Evolutionary conservation across 2,329 filamentous ascomycete genomes (phyloP).

Genomic region (Curvularia hawaiiensis): DNA sequence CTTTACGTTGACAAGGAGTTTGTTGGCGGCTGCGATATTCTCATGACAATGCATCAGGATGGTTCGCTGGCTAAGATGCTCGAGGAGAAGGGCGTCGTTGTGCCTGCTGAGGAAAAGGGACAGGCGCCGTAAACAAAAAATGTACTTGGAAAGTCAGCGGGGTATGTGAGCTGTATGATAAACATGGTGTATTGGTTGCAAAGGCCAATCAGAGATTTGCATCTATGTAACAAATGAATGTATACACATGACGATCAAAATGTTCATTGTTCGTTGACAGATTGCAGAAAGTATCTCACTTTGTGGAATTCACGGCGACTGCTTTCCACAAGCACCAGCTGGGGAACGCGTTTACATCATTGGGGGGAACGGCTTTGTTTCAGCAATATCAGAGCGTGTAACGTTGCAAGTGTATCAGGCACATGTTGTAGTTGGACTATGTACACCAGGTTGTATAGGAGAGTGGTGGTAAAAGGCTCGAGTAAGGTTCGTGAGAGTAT

Average conservation of each 20-base stretch:
- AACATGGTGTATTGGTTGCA: neutral
- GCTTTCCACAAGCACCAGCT: too few relatives aligned
- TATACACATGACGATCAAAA: neutral
- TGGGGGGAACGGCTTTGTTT: too few relatives aligned
- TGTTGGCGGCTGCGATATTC: constrained; percentile 94
- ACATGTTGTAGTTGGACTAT: too few relatives aligned
- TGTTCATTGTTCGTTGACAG: neutral
- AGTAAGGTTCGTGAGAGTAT: too few relatives aligned
- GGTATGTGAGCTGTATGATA: neutral
- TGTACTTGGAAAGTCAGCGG: neutral
- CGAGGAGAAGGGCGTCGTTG: constrained; percentile 88
- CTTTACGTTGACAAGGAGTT: constrained; percentile 96
- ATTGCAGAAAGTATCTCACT: neutral
- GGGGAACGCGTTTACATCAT: too few relatives aligned
- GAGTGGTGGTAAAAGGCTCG: too few relatives aligned
- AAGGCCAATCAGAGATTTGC: neutral
- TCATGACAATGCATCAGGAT: constrained; percentile 96
- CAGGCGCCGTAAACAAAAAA: constrained; percentile 23
- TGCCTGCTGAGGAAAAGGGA: constrained; percentile 50
- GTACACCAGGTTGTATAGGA: too few relatives aligned
- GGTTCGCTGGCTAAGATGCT: constrained; percentile 90
- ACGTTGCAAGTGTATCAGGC: too few relatives aligned
- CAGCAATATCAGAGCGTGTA: too few relatives aligned
- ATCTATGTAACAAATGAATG: constrained; percentile 10
- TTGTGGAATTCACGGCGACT: too few relatives aligned